Evolutionary conservation across 352 stramenopile species (phyloP).

Genomic region (Plasmopara muralis): DNA sequence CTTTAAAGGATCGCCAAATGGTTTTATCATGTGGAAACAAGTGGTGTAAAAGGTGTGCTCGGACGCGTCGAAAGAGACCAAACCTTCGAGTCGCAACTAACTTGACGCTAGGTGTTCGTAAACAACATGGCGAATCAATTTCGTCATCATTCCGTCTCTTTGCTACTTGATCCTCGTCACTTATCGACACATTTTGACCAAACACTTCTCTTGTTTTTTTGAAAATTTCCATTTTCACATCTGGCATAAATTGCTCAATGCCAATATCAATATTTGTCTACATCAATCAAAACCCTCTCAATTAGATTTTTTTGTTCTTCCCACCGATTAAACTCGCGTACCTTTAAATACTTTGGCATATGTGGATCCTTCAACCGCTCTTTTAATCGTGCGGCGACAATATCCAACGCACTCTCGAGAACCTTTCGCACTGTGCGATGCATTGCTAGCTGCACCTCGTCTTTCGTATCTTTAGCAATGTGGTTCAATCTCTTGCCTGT

Average conservation of each 20-base stretch:
- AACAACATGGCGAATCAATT: conserved; percentile 1
- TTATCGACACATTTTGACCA: conserved; percentile 24
- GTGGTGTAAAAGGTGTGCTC: conserved; percentile 81
- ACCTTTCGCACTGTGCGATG: conserved; percentile 73
- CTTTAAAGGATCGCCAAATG: conserved; percentile 81
- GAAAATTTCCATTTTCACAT: conserved; percentile 87
- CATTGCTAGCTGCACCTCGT: conserved; percentile 74
- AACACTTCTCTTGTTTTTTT: conserved; percentile 78
- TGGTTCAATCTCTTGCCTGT: conserved; percentile 77
- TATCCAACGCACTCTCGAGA: conserved; percentile 68
- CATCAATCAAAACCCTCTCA: conserved; percentile 1
- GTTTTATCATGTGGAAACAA: conserved; percentile 84
- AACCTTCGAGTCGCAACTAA: conserved; percentile 12
- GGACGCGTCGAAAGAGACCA: conserved; percentile 33
- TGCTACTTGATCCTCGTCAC: conserved; percentile 4
- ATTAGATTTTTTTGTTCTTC: not conserved
- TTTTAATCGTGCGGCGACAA: conserved; percentile 70
- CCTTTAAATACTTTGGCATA: conserved; percentile 79
- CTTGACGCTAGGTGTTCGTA: conserved; percentile 1
- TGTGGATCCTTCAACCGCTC: conserved; percentile 73
- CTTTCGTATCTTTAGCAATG: conserved; percentile 80
- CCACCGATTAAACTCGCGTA: conserved; percentile 1
- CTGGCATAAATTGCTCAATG: conserved; percentile 83
- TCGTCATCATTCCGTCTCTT: conserved; percentile 5
- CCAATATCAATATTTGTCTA: conserved; percentile 75